Conservation (phyloP, 768 basidiomycete genomes). For the Porphyrellus cyaneotinctus region DNA sequence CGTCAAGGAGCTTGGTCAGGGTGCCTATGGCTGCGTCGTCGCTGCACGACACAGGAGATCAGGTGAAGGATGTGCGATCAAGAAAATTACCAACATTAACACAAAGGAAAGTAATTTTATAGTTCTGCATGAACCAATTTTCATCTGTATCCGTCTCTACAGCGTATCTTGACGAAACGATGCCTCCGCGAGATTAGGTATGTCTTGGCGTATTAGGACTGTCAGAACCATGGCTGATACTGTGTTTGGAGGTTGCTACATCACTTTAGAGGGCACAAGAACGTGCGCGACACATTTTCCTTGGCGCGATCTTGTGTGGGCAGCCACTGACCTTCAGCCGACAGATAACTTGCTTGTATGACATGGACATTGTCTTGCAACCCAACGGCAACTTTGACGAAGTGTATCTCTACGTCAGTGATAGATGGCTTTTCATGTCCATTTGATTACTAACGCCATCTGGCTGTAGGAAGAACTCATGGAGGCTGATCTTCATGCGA, state of each 20-base stretch:
- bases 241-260: conserved; percentile 65
- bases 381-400: conserved; percentile 91
- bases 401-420: conserved; percentile 84
- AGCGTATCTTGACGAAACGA: conserved; percentile 95
- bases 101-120: conserved; percentile 59
- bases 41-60: conserved; percentile 78
- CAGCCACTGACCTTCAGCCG: conserved; percentile 2
- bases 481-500: conserved; percentile 99
- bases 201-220: conserved; percentile 17
- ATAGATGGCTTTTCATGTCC: not conserved
- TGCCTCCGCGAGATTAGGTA: conserved; percentile 93
- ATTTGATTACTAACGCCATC: not conserved
- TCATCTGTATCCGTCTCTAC: conserved; percentile 3
- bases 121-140: conserved; percentile 4
- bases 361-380: conserved; percentile 97
- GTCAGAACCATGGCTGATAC: conserved; percentile 11
- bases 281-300: conserved; percentile 49
- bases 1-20: conserved; percentile 96
- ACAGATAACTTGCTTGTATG: conserved; percentile 94
- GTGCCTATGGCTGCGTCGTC: conserved; percentile 91
- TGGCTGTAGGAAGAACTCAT: conserved; percentile 87
- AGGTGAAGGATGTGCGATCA: conserved; percentile 90
- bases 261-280: conserved; percentile 99
- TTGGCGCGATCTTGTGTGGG: not conserved
- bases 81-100: conserved; percentile 94